These are phyloP conservation scores for Orychophragmus violaceus DNA, from an alignment of 345 rosid species.

Conservation along the genomic window DNA sequence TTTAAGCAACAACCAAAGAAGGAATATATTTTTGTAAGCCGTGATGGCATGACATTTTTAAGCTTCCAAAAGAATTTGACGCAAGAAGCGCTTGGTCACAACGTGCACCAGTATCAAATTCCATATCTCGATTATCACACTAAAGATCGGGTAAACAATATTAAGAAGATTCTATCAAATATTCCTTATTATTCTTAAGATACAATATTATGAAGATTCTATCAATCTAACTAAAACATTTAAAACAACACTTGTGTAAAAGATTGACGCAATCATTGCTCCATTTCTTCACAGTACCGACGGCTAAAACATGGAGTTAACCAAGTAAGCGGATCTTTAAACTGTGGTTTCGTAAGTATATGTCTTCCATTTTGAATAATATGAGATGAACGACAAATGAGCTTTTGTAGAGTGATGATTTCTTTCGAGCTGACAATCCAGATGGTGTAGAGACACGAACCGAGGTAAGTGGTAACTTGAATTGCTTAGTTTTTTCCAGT, in stretches of 20 bases:
- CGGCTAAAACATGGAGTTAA: conserved; percentile 95
- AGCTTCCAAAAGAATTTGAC: conserved; percentile 71
- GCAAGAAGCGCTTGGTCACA: conserved; percentile 85
- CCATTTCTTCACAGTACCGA: conserved; percentile 66
- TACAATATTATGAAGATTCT: too few species aligned
- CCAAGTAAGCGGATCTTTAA: conserved; percentile 39
- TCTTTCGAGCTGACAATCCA: conserved; percentile 91
- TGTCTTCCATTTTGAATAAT: conserved; percentile 2
- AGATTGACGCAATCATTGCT: conserved; percentile 15
- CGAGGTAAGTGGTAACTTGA: conserved; percentile 83
- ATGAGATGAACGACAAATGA: conserved; percentile 10
- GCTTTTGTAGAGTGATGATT: conserved; percentile 81
- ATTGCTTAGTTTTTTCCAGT: not conserved
- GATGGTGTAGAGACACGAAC: conserved; percentile 98
- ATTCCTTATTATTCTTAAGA: too few species aligned
- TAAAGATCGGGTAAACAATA: too few species aligned
- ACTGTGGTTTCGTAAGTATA: not conserved
- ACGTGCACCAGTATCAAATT: too few species aligned
- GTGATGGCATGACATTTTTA: conserved; percentile 48
- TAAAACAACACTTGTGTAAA: conserved; percentile 1
- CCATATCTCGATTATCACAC: too few species aligned
- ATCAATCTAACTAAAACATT: too few species aligned
- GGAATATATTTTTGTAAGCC: conserved; percentile 48
- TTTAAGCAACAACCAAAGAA: conserved; percentile 57
- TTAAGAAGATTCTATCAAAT: too few species aligned